phyloP scores from a whole-genome alignment of 225 moss, liverwort and hornwort species.

The Polytrichum commune region DNA sequence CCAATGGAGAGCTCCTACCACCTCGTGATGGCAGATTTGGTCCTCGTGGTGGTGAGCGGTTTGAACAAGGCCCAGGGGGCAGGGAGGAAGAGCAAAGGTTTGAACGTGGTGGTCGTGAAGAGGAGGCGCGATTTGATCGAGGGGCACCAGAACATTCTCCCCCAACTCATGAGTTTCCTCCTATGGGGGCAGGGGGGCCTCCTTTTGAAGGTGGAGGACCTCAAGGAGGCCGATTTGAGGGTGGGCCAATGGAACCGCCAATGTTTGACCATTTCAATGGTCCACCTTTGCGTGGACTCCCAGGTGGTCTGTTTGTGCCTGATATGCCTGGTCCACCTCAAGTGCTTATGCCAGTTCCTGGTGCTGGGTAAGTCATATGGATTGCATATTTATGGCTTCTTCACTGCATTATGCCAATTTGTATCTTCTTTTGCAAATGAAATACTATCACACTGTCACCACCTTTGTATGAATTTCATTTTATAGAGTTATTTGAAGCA shows the following conservation, averaged over 20 bases:
- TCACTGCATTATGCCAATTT: too few species aligned
- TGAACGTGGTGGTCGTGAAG: slow-evolving; percentile 74
- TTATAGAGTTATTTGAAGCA: too few species aligned
- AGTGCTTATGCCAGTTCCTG: slow-evolving; percentile 99
- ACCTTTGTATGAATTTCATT: too few species aligned
- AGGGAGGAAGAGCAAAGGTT: slow-evolving; percentile 81
- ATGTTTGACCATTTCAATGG: slow-evolving; percentile 98
- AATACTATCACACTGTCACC: too few species aligned
- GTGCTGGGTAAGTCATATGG: slow-evolving; percentile 81
- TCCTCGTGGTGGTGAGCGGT: slow-evolving; percentile 76
- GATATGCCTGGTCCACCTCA: slow-evolving; percentile 99
- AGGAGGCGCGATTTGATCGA: slow-evolving; percentile 86
- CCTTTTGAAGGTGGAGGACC: slow-evolving; percentile 76
- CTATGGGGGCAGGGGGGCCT: slow-evolving; percentile 68
- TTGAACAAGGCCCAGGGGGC: slow-evolving; percentile 73
- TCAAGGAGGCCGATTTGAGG: slow-evolving; percentile 85
- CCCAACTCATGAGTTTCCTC: slow-evolving; percentile 70
- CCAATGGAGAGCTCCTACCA: slow-evolving; percentile 49
- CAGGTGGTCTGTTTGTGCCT: slow-evolving; percentile 79
- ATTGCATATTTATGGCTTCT: neutral
- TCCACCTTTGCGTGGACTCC: slow-evolving; percentile 85
- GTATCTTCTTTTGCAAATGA: too few species aligned
- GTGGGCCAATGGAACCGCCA: slow-evolving; percentile 83
- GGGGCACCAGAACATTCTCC: slow-evolving; percentile 82
- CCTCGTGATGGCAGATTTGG: slow-evolving; percentile 64